Evolutionary conservation across 1,139 yeast species (phyloP), one percentile per base, ranked within the genome.

Genomic region (Kodamaea sp.): DNA sequence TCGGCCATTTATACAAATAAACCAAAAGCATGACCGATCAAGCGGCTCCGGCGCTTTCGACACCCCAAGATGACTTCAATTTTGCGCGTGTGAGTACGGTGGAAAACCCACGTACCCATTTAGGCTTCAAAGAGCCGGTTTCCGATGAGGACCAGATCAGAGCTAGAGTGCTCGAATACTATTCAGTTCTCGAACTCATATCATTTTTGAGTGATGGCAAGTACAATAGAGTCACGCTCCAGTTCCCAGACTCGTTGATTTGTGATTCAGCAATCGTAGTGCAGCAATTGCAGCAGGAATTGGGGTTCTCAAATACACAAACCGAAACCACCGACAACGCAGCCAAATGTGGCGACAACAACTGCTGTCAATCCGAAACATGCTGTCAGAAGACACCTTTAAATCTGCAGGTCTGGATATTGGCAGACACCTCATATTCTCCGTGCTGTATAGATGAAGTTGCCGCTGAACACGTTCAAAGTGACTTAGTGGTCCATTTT

Each of bases 401-500:
- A 12, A 15, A 12, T 4, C 11, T n/a, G 8, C 15, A 32, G 15
- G 63, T 82, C 11, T 84, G 89, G 89, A 73, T 84, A 10, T 65
- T 92, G 31, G 99, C 97, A 0, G 99, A 94, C 55, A 90, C 98
- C 0, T 88, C 97, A 0, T 94, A 92, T 53, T 87, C 96, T 22
- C 75, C 96, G 0, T 92, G 98, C 60, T 92, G 99, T 65, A 85
- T 92, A 10, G 99, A 92, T 59, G 97, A 89, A 55, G 95, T 92
- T 20, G 97, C 98, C 0, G 95, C 97, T 1, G 90, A 85, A 54
- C 99, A 92, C 62, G 95, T 92, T 8, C 58, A 68, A 6, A 92
- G 95, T 20, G 96, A 90, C 47, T 64, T 85, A 8, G 88, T 94
- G 25, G 80, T 90, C 1, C 98, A 92, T 60, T 88, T 89, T 60